Base-by-base conservation (phyloP, 2,329 filamentous ascomycete species). In the Elsinoe batatas region DNA sequence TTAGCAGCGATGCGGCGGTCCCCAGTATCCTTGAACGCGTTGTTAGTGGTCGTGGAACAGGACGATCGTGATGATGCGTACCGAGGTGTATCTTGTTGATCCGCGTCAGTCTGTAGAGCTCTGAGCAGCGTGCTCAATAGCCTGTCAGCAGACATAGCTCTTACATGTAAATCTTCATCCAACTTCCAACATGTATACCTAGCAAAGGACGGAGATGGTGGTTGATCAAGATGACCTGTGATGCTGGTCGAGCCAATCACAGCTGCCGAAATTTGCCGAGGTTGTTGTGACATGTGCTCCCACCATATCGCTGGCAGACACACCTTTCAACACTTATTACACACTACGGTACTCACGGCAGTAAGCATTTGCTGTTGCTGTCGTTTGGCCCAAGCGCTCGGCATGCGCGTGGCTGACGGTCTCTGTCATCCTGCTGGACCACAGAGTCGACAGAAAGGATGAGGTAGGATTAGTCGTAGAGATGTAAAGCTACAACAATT, bases 51-150 rank as follows among this genome's bases (percentile, higher is more conserved):
- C 11, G 38, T 44, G 43, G 37, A 40, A 43, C 22, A 18, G 22
- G 12, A 36, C 5, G 22, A 26, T 5, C 35, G 5, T 13, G 3
- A 8, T 10, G 26, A 13, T 58, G 56, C 69, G 61, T 71, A 82
- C 81, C 76, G 74, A 57, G 77, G 75, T 33, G 79, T 81, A 69
- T 84, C 81, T 66, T 82, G 75, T 58, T 79, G 75, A 50, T 77
- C 74, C 2, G 79, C 75, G 46, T 78, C 76, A 5, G 76, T 77
- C 64, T 83, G 81, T 37, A 84, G 70, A 32, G 81, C 81, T 59
- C 82, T 78, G 61, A 89, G 74, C 57, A 87, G 78, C 42, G 81
- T 82, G 60, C 80, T 82, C 57, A 88, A 76, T 54, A 87, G 76
- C 60, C 79, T 77, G 67, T 88, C 84, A 61, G 80, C 76, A 60